Base-by-base conservation (phyloP, 345 rosid genomes). In the Carallia pectinifolia region DNA sequence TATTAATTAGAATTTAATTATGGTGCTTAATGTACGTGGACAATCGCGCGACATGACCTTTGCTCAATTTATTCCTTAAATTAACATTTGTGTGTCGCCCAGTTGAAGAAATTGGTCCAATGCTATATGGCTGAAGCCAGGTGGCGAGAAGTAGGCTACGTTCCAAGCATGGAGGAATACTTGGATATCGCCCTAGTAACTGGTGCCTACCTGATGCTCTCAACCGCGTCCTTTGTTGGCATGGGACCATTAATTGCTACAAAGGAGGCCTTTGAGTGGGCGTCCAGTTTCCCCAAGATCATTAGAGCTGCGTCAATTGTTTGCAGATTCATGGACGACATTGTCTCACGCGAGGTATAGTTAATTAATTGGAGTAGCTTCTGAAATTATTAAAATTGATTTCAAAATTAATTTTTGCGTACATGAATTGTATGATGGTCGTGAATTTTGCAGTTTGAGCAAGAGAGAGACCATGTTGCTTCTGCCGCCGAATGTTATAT, bases 111-210 rank as follows among this genome's bases (percentile, higher is more conserved):
- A 50, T 2, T 13, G 23, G 30, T 53, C 6, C 34, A n/a, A 52
- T 30, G 12, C 13, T 66, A 60, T 19, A 9, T 37, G 3, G 58
- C 5, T 5, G 77, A 74, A 56, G 78, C 73, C 44, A 67, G 67
- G 36, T 74, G 77, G 64, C 12, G 69, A 0, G 15, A 63, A 27
- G 17, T 55, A 39, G 47, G 39, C 6, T 65, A 56, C 13, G 37
- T 69, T n/a, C 78, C 78, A 15, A 56, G 44, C n/a, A 47, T 75
- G 31, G 73, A 69, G 39, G 70, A 75, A 64, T 69, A 75, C 34
- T 47, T 75, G 70, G 2, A 64, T 0, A 31, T 69, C 17, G 19
- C 74, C 2, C 16, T 58, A 0, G 36, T n/a, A 6, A 56, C 23
- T 27, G 3, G 3, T 64, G 19, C 30, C 34, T 63, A 62, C 37